Evolutionary conservation across 2,329 filamentous ascomycete genomes (phyloP), one percentile per base, ranked within the genome.

Genomic region (Fusarium begoniae): DNA sequence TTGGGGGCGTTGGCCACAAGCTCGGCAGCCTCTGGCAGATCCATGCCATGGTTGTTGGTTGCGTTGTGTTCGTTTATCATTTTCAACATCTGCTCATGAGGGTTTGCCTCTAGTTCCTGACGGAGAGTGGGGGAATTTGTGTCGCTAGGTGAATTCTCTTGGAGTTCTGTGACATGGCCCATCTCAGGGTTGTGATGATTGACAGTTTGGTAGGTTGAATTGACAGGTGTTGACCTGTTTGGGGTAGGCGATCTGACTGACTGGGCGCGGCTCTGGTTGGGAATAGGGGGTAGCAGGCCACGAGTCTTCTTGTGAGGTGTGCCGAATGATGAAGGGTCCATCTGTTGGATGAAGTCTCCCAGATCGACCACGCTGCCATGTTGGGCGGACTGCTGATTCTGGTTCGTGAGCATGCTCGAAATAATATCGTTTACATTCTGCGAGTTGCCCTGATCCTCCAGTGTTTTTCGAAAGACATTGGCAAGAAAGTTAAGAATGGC

Each of bases 401-500:
- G 86, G 41, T 82, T 85, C 40, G 92, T 90, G 65, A 96, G 92
- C 66, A 93, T 90, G 74, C 91, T 92, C 9, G 91, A 90, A 79
- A 98, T 93, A 79, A 98, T 92, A 75, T 97, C 95, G 63, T 93
- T 91, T 47, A 98, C 89, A 69, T 94, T 96, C 79, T 94, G 90
- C 4, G 90, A 87, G 24, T 90, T 89, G 38, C 91, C 91, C 77
- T 96, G 93, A 41, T 95, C 94, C 80, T 98, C 95, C 56, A 99
- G 85, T 72, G 94, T 97, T 79, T 97, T 93, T 72, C 97, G 93
- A 84, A 98, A 99, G 47, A 99, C 96, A 18, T 97, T 98, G 51
- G 96, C 96, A 26, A 99, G 88, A 82, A 99, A 98, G 56, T 95
- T 97, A 47, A 99, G 88, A 71, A 99, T 98, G n/a, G 96, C 96